Evolutionary conservation across 139 green algal species (phyloP).

Genomic region (Eudorina sp.): DNA sequence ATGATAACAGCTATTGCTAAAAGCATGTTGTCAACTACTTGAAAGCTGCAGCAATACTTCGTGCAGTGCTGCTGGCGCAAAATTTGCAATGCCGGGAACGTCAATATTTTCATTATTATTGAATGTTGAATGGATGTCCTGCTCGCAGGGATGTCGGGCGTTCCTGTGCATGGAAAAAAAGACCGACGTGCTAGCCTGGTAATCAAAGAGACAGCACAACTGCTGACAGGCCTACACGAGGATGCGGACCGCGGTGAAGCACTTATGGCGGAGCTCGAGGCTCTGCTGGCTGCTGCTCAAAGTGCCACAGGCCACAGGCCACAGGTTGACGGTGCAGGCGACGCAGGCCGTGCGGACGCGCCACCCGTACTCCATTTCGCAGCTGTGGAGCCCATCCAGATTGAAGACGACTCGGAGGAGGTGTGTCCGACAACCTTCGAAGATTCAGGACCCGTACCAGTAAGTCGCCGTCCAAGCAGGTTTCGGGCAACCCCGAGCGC

Average conservation of each 20-base stretch:
- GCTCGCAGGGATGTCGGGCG: background rate
- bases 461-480: no score
- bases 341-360: background rate
- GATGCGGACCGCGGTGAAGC: background rate
- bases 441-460: no score
- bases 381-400: background rate
- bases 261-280: constrained; percentile 8
- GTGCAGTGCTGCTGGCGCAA: no score
- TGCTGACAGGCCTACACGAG: background rate
- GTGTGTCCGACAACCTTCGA: no score
- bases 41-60: no score
- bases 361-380: background rate
- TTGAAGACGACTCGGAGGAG: no score
- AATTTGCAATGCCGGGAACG: no score
- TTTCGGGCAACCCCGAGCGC: no score
- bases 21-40: no score
- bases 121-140: no score
- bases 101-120: no score
- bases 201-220: background rate
- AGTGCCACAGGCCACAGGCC: background rate
- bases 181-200: constrained; percentile 5
- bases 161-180: background rate
- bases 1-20: no score
- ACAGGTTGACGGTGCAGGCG: background rate
- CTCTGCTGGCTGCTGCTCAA: background rate